Evolutionary conservation across 2,329 filamentous ascomycete genomes (phyloP).

Genomic region (Penicillium capsulatum): DNA sequence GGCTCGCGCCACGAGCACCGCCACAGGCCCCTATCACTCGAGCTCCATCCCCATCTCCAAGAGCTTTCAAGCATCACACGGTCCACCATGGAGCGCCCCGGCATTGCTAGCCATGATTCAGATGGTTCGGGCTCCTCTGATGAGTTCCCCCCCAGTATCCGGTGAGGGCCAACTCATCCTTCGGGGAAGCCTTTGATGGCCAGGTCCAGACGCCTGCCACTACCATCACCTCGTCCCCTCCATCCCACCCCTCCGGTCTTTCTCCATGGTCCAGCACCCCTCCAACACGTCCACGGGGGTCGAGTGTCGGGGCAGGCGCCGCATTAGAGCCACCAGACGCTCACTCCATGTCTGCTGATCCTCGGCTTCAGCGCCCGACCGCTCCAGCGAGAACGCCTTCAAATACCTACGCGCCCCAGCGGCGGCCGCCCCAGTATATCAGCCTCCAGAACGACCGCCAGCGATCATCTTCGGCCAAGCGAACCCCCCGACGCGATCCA

Average conservation of each 20-base stretch:
- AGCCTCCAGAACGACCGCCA: slow-evolving; percentile 47
- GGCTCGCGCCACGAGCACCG: slow-evolving; percentile 5
- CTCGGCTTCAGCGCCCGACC: slow-evolving; percentile 61
- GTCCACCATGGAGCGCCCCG: slow-evolving; percentile 42
- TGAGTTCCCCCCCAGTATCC: slow-evolving; percentile 37
- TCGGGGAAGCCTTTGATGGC: slow-evolving; percentile 30
- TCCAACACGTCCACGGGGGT: slow-evolving; percentile 40
- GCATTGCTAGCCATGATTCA: slow-evolving; percentile 39
- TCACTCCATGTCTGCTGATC: slow-evolving; percentile 29
- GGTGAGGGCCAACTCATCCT: slow-evolving; percentile 30
- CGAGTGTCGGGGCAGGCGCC: slow-evolving; percentile 40
- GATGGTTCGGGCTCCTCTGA: slow-evolving; percentile 42
- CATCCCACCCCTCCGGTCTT: slow-evolving; percentile 24
- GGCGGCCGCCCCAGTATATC: slow-evolving; percentile 51
- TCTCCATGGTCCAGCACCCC: slow-evolving; percentile 37
- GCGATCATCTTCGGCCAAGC: slow-evolving; percentile 55
- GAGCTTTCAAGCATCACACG: slow-evolving; percentile 14
- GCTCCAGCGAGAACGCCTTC: slow-evolving; percentile 70
- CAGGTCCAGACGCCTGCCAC: slow-evolving; percentile 29
- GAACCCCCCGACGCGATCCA: slow-evolving; percentile 57
- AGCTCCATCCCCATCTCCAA: slow-evolving; percentile 7
- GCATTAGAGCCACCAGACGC: slow-evolving; percentile 42
- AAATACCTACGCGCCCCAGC: slow-evolving; percentile 68
- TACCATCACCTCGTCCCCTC: slow-evolving; percentile 34
- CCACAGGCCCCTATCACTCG: slow-evolving; percentile 9